Evolutionary conservation across 108 stramenopile species (phyloP).

Genomic region (Discostella pseudostelligera): DNA sequence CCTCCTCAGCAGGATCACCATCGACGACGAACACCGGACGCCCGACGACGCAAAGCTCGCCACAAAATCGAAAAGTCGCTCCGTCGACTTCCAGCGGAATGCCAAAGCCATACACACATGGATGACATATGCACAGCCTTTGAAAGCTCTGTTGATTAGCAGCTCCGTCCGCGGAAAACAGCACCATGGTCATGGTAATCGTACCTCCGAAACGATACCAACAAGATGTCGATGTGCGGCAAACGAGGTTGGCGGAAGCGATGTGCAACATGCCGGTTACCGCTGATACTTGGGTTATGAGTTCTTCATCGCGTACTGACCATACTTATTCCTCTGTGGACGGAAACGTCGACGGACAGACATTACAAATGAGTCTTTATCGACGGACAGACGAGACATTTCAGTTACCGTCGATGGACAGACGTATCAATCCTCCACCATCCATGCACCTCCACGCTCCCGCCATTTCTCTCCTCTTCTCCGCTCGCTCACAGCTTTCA

Average conservation of each 20-base stretch:
- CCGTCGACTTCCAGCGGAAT: constrained; percentile 4
- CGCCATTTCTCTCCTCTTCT: too few relatives aligned
- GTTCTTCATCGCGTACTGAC: not conserved
- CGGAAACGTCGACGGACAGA: too few relatives aligned
- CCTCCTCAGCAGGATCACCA: not conserved
- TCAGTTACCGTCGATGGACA: too few relatives aligned
- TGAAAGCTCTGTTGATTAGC: not conserved
- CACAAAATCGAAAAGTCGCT: constrained; percentile 7
- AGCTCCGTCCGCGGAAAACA: constrained; percentile 2
- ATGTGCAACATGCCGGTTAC: not conserved
- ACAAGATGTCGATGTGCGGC: not conserved
- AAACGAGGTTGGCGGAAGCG: too few relatives aligned
- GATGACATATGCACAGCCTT: constrained; percentile 9
- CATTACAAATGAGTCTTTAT: too few relatives aligned
- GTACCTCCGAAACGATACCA: constrained; percentile 9
- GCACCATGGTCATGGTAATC: constrained; percentile 17
- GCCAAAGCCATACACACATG: constrained; percentile 12
- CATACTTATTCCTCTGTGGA: not conserved
- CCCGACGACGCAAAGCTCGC: constrained; percentile 17
- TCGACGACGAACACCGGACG: constrained; percentile 1
- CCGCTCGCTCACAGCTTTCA: too few relatives aligned
- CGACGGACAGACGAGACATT: too few relatives aligned
- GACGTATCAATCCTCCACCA: too few relatives aligned
- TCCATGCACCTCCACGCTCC: too few relatives aligned
- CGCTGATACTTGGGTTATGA: constrained; percentile 23